phyloP scores from a whole-genome alignment of 139 green algal genomes.

The Pedinophyceae sp. region DNA sequence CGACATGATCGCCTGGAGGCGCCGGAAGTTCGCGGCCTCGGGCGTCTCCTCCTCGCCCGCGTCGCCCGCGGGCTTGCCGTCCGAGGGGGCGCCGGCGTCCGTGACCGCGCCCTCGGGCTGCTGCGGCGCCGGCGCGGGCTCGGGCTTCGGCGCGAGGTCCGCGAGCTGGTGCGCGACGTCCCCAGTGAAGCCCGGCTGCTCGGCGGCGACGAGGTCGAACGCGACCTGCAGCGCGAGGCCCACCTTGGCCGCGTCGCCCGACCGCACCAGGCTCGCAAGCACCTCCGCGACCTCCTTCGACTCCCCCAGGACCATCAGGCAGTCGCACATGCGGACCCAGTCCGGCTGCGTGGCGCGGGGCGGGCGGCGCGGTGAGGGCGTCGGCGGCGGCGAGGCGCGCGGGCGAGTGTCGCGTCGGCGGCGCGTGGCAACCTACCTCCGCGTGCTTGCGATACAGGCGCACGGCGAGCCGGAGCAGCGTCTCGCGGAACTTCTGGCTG shows the following conservation, averaged over 20 bases:
- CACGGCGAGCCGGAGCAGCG: conserved; percentile 3
- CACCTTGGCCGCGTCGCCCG: conserved; percentile 11
- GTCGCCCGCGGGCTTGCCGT: too few species aligned
- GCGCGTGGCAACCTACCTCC: too few species aligned
- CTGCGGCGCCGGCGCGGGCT: too few species aligned
- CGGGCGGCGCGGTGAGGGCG: too few species aligned
- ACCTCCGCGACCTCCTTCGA: conserved; percentile 19
- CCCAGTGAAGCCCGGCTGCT: conserved; percentile 26
- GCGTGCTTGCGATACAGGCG: not conserved
- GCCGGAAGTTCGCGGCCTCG: not conserved
- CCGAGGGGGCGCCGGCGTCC: too few species aligned
- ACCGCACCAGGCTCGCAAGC: conserved; percentile 21
- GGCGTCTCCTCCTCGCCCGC: too few species aligned
- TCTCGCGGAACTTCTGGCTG: conserved; percentile 52
- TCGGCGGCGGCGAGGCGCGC: too few species aligned
- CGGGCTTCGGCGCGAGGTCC: too few species aligned
- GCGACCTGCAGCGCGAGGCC: conserved; percentile 38
- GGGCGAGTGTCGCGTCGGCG: too few species aligned
- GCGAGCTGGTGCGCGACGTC: conserved; percentile 13
- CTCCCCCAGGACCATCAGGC: conserved; percentile 37
- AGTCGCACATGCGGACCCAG: conserved; percentile 28
- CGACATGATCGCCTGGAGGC: conserved; percentile 27
- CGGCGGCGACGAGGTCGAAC: conserved; percentile 42
- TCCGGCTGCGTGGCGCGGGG: too few species aligned
- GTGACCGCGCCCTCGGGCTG: too few species aligned